A percentile compares a stretch with the other conserved stretches of the same genome.
Evolutionary conservation across 2,329 filamentous ascomycete genomes (phyloP).

Genomic region (Fusarium chaquense): DNA sequence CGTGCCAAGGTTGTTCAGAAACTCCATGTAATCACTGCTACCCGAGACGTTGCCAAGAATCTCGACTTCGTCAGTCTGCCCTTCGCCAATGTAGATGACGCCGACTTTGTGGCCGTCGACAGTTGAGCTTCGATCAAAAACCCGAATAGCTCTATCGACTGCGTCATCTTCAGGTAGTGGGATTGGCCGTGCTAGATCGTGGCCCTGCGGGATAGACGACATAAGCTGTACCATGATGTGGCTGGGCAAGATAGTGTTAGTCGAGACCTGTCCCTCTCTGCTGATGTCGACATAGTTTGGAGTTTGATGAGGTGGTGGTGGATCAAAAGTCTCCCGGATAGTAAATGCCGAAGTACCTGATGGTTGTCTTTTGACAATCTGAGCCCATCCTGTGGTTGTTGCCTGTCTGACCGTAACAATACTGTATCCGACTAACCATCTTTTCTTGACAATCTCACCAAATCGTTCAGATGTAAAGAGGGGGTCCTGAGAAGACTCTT

Average conservation of each 20-base stretch:
- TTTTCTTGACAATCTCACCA: conserved; percentile 74
- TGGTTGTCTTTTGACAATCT: conserved; percentile 77
- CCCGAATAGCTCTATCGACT: conserved; percentile 78
- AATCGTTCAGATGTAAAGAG: conserved; percentile 74
- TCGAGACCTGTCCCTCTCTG: conserved; percentile 65
- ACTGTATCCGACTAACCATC: conserved; percentile 80
- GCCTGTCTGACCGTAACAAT: conserved; percentile 81
- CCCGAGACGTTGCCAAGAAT: conserved; percentile 90
- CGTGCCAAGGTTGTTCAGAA: conserved; percentile 84
- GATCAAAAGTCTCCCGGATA: conserved; percentile 69
- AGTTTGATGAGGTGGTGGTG: conserved; percentile 68
- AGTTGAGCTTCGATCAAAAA: conserved; percentile 88
- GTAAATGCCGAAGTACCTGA: conserved; percentile 73
- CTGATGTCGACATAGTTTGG: conserved; percentile 61
- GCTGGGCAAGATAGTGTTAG: conserved; percentile 76
- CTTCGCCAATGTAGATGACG: conserved; percentile 91
- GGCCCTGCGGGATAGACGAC: conserved; percentile 70
- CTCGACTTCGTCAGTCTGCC: conserved; percentile 83
- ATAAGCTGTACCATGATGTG: conserved; percentile 78
- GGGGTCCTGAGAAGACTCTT: conserved; percentile 76
- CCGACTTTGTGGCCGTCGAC: conserved; percentile 97
- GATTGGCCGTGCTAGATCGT: conserved; percentile 75
- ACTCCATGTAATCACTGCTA: conserved; percentile 87
- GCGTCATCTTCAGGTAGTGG: conserved; percentile 78
- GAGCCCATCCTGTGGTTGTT: conserved; percentile 73